phyloP scores from a whole-genome alignment of 768 basidiomycete species.

The Mrakia blollopis region DNA sequence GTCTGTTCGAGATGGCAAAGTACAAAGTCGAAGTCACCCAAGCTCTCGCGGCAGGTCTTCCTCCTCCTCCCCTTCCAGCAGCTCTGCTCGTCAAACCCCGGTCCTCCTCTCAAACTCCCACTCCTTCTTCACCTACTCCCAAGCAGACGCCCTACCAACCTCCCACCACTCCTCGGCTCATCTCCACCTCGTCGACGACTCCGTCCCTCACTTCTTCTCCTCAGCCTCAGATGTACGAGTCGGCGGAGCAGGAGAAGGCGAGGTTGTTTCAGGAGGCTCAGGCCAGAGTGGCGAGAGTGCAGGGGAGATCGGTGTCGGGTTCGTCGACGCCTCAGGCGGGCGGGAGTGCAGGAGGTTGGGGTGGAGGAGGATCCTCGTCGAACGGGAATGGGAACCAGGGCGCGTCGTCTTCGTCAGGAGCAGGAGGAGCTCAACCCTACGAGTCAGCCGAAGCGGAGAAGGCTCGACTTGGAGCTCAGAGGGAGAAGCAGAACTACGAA shows the following conservation, averaged over 20 bases:
- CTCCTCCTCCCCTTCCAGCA: slow-evolving; percentile 6
- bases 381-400: neutral
- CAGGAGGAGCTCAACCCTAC: neutral
- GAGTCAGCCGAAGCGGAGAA: neutral
- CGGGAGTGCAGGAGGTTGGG: neutral
- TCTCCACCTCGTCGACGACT: neutral
- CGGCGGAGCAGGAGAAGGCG: slow-evolving; percentile 25
- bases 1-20: slow-evolving; percentile 23
- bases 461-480: slow-evolving; percentile 9
- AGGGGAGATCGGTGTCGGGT: neutral
- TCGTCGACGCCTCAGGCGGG: neutral
- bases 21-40: slow-evolving; percentile 21
- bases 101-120: neutral
- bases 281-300: neutral
- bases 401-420: neutral
- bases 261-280: slow-evolving; percentile 18
- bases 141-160: neutral
- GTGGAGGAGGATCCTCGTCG: neutral
- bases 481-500: neutral
- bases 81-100: slow-evolving; percentile 6
- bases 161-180: neutral
- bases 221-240: neutral
- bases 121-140: neutral
- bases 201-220: neutral
- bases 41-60: neutral